These are phyloP conservation scores for Apiospora aurea DNA, from an alignment of 2,329 filamentous ascomycete genomes.

Conservation along the genomic window DNA sequence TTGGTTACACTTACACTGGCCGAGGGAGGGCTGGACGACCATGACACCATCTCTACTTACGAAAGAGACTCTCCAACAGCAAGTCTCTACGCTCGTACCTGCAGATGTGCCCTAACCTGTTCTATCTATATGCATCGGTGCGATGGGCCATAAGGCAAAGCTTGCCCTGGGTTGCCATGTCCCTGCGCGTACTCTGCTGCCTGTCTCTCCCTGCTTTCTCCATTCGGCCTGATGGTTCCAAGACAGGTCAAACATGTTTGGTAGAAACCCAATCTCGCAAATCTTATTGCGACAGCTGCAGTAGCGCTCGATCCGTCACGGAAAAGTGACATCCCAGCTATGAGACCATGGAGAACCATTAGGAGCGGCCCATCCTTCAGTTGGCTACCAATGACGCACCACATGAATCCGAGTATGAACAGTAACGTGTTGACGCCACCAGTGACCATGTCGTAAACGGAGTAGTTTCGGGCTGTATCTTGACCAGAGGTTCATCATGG, in stretches of 20 bases:
- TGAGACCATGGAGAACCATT: not conserved
- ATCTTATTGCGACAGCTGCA: slow-evolving; percentile 23
- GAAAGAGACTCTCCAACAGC: not conserved
- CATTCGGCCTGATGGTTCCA: slow-evolving; percentile 14
- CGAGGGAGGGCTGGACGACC: not conserved
- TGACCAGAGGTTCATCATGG: not conserved
- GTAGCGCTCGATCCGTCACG: slow-evolving; percentile 18
- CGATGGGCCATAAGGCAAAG: not conserved
- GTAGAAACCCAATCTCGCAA: slow-evolving; percentile 23
- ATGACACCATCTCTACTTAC: not conserved
- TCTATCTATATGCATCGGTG: not conserved
- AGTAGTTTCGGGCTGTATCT: no score
- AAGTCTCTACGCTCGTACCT: not conserved
- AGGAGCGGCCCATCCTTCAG: not conserved
- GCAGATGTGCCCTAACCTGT: not conserved
- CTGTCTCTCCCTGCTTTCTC: slow-evolving; percentile 7
- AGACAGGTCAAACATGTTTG: slow-evolving; percentile 19
- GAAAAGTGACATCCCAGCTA: slow-evolving; percentile 9
- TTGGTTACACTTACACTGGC: not conserved
- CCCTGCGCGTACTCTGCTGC: slow-evolving; percentile 8
- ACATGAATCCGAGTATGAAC: not conserved
- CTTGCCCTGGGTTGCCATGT: slow-evolving; percentile 9
- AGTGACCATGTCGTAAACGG: no score
- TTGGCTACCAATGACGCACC: not conserved
- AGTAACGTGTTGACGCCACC: not conserved